Evolutionary conservation across 208 protist species (phyloP), one percentile per base, ranked within the genome.

Genomic region (Trypanosoma lewisi): DNA sequence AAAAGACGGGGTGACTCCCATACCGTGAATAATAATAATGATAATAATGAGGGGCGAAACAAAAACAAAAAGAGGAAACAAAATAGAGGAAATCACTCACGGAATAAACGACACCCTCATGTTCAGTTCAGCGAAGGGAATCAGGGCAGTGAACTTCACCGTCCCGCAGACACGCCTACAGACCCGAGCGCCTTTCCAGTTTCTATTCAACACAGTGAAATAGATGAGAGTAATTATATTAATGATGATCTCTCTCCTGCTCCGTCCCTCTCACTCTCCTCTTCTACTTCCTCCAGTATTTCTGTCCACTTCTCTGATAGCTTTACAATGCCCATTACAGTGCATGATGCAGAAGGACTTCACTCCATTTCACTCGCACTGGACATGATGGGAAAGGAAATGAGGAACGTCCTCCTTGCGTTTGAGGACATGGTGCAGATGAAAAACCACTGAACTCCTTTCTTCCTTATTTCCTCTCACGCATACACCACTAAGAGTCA

Each of bases 401-500:
- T 89, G 52, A 78, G 77, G 19, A 73, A 73, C n/a, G 67, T 70
- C 1, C 61, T 93, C 25, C 82, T 82, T 60, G 77, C 75, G 7
- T 57, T 89, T 23, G 86, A 93, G 39, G 77, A 89, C 37, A 87
- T 87, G 78, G 47, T 93, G 37, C 77, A 87, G 57, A 73, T 34
- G 39, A 56, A 39, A 17, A 49, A 49, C 9, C 6, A 37, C 4
- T 67, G 51, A 67, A 9, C 23, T 3, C 60, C 17, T 45, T 34
- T 51, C 61, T 45, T 49, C 34, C 1, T 48, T 60, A 48, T 75
- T 36, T 44, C 50, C 4, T 74, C 25, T 63, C 34, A 67, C 25
- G 23, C 58, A 67, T 16, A 70, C 19, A 44, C 42, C 66, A 49
- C 58, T 61, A 64, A 37, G 25, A 58, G 17, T 6, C 4, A 37